phyloP scores from a whole-genome alignment of 345 rosid species.

The Rubroshorea leprosula region DNA sequence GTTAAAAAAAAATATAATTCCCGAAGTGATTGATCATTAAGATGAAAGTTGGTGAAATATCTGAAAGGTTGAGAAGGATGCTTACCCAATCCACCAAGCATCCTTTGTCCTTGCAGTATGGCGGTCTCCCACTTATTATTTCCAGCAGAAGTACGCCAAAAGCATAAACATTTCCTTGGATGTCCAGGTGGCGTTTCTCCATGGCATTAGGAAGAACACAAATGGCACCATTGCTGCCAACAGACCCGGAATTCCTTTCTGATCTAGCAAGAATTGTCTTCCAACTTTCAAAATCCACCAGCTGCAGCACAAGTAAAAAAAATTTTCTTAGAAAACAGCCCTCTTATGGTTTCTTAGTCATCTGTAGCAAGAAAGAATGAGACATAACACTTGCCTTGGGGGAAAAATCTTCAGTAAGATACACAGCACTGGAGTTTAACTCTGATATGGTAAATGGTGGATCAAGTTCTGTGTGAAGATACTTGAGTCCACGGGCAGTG shows the following conservation, averaged over 20 bases:
- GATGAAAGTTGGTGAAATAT: background rate
- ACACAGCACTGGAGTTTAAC: slow-evolving; percentile 80
- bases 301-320: slow-evolving; percentile 36
- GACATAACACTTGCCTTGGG: slow-evolving; percentile 58
- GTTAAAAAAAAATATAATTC: no score
- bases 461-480: slow-evolving; percentile 81
- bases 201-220: slow-evolving; percentile 75
- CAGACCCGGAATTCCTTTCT: slow-evolving; percentile 70
- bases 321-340: background rate
- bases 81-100: slow-evolving; percentile 86
- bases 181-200: slow-evolving; percentile 70
- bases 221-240: slow-evolving; percentile 66
- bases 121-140: slow-evolving; percentile 87
- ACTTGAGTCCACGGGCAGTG: slow-evolving; percentile 81
- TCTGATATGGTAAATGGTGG: slow-evolving; percentile 92
- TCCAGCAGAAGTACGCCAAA: slow-evolving; percentile 85
- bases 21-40: no score
- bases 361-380: background rate
- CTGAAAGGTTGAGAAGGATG: background rate
- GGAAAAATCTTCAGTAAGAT: slow-evolving; percentile 91
- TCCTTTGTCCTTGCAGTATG: slow-evolving; percentile 84
- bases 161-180: slow-evolving; percentile 80
- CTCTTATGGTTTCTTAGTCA: background rate
- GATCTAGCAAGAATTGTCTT: slow-evolving; percentile 85
- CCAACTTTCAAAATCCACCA: slow-evolving; percentile 98